Base-by-base conservation (phyloP, 345 rosid genomes). In the Chamaenerion angustifolium region DNA sequence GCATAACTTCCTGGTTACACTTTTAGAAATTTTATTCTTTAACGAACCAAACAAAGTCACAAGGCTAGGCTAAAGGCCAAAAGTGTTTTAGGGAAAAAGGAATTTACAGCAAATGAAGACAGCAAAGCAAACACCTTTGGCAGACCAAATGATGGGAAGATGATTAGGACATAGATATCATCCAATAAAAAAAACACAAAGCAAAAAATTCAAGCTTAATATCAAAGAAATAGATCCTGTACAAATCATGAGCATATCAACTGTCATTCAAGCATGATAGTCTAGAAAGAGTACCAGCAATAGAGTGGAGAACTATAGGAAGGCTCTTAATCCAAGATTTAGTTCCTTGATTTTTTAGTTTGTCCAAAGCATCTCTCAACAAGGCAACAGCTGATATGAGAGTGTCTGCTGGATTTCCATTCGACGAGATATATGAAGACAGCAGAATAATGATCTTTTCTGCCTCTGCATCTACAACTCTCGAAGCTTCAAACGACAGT, bases 341-440 rank as follows among this genome's bases (percentile, higher is more conserved):
- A 18, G 79, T 61, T 51, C 73, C 80, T 46, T 52, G 58, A n/a
- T 41, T 48, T 25, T 48, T 56, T 42, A 73, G 78, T 61, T 78
- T 82, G 59, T 71, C 74, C 66, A 80, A 45, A 50, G 76, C 65
- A 63, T 45, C 59, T 73, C 59, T 79, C 54, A 80, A 65, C 71
- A 92, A 60, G 57, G 57, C 59, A 14, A 71, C 67, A 4, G 79
- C 89, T 61, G 70, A 68, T 13, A 80, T 42, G 44, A 92, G 46
- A 18, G 88, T 77, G 66, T 82, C 96, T 25, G 62, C 49, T 13
- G 95, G 85, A 45, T 84, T 82, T 60, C 67, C 69, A 48, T 60
- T 62, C 51, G 57, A 45, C 43, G 80, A 75, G 40, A 82, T 55
- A 69, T 80, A 92, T 8, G 76, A 55, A 69, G 74, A 68, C 51